Evolutionary conservation across 768 basidiomycete genomes (phyloP), one percentile per base, ranked within the genome.

Genomic region (Boletus patriciae): DNA sequence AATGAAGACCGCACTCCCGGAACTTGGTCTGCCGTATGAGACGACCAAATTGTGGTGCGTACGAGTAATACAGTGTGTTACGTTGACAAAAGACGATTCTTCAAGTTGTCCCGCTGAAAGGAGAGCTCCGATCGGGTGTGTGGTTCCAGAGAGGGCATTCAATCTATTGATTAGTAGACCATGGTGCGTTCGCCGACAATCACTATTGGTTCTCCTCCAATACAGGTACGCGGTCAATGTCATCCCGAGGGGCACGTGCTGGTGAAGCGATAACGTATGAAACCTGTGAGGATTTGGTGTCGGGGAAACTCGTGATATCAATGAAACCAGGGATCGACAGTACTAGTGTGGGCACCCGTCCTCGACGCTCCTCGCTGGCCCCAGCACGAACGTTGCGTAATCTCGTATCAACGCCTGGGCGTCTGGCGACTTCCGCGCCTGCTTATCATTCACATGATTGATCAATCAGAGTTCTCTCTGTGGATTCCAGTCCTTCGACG

Each of bases 231-330:
- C 31, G 25, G 36, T 50, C 51, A 33, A 21, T 57, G 29, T 25
- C 50, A 37, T 21, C 12, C 29, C 29, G 23, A 55, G n/a, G 3
- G 16, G 11, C 50, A 51, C 57, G 61, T 59, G 56, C 53, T n/a
- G 27, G 16, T 36, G 38, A 67, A 54, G 46, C 55, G 57, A 67
- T 67, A 54, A 66, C 62, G 59, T 61, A 62, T 41, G 44, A 49
- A 46, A 33, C 43, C 48, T 42, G 46, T 16, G 46, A 44, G 45
- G 15, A 48, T 33, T 31, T 29, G 23, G 38, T 29, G 38, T 37
- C 43, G 41, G 40, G 18, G 38, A 42, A 48, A 41, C 31, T 18
- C 49, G 16, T 31, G 25, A 34, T 16, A 56, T 52, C 61, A 43
- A 50, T 50, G 50, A 62, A 61, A 43, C 38, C 48, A 46, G 43